Evolutionary conservation across 257 asterid species (phyloP), one percentile per base, ranked within the genome.

Genomic region (Buddleja alternifolia): DNA sequence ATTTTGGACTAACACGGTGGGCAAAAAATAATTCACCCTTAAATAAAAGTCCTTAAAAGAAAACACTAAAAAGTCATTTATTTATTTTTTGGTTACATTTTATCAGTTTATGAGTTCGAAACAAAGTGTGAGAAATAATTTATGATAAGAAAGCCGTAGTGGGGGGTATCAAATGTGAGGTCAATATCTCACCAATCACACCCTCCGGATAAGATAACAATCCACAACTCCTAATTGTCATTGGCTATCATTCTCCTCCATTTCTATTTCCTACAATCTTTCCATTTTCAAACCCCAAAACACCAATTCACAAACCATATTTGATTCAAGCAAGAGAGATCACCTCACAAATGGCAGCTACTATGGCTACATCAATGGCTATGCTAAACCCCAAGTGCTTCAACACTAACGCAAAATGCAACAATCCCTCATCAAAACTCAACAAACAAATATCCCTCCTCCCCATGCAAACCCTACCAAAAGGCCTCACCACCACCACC

Each of bases 301-400:
- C 53, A 61, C 37, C 58, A 68, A 12, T 40, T 17, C 7, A 42
- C 56, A 39, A 19, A 4, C 24, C 47, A 40, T n/a, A n/a, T n/a
- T n/a, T 15, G 34, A 29, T 48, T 52, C 62, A 19, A 66, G 66
- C 59, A 29, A 29, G 5, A 29, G 5, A 29, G 34, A 29, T n/a
- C 3, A 29, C 3, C 34, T 29, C 2, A 29, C 12, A 32, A 79
- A 89, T 87, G 96, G 93, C 93, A 67, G 86, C 94, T 47, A 75
- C 94, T 16, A 83, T 87, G 81, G 86, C 92, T 25, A 82, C 97
- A 67, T 69, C 82, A 46, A 84, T 85, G 85, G 89, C 95, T 3
- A 65, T 83, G 17, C 92, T 93, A 62, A 89, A 82, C 47, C 56
- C 89, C 74, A 87, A 83, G 39, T 81, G 77, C 88, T 72, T 83